Conservation (phyloP, 306 rosid species). For the Dalbergia cultrata region DNA sequence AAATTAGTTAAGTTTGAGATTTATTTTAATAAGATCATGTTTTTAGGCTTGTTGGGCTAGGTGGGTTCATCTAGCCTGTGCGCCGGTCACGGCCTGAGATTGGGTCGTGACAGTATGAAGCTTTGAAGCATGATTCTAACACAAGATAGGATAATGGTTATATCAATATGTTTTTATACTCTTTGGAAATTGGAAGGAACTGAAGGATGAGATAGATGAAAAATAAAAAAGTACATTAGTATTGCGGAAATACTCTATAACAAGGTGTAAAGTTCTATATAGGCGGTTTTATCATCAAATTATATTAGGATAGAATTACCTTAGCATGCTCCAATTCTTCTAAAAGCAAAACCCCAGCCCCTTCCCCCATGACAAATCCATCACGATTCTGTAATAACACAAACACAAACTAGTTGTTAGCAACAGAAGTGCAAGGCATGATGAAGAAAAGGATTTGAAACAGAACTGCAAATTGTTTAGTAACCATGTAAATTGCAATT, state of each 20-base stretch:
- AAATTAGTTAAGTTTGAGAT: no score
- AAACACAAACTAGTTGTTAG: conserved; percentile 48
- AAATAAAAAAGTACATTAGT: neutral
- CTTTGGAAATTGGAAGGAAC: conserved; percentile 1
- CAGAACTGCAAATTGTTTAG: conserved; percentile 5
- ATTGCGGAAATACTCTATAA: conserved; percentile 19
- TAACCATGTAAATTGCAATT: conserved; percentile 17
- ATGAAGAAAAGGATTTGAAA: conserved; percentile 15
- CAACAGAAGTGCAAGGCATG: conserved; percentile 21
- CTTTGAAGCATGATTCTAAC: conserved; percentile 26
- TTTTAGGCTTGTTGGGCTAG: no score
- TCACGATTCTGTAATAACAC: conserved; percentile 78
- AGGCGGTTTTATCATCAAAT: conserved; percentile 1
- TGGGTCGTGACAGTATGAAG: no score
- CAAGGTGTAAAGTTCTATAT: neutral
- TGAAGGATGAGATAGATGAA: conserved; percentile 9
- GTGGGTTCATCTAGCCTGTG: no score
- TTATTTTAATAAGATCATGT: no score
- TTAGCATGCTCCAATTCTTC: conserved; percentile 94
- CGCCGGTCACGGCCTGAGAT: no score
- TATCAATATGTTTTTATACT: conserved; percentile 12
- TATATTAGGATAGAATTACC: conserved; percentile 56
- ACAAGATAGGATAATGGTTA: neutral
- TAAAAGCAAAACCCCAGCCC: conserved; percentile 86
- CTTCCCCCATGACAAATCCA: conserved; percentile 97